These are phyloP conservation scores for Barnettozyma sucrosica DNA, from an alignment of 805 yeast genomes.

Conservation along the genomic window DNA sequence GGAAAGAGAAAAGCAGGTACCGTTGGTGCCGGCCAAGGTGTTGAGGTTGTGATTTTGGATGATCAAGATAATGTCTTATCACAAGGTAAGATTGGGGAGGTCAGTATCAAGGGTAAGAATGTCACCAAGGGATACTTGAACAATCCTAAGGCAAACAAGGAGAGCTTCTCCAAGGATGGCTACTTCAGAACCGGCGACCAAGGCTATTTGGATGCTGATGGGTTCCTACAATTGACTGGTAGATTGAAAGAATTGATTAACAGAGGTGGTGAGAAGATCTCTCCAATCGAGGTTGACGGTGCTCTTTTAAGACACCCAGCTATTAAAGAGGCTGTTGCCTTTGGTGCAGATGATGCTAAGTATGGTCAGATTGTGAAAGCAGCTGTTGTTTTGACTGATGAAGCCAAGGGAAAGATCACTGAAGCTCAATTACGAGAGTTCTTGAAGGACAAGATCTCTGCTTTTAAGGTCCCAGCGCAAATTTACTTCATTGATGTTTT, in stretches of 20 bases:
- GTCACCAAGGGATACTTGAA: constrained; percentile 70
- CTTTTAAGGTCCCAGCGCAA: constrained; percentile 56
- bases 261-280: constrained; percentile 74
- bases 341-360: constrained; percentile 60
- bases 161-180: constrained; percentile 47
- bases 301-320: constrained; percentile 53
- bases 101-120: constrained; percentile 59
- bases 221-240: constrained; percentile 58
- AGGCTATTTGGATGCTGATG: constrained; percentile 55
- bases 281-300: constrained; percentile 66
- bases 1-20: constrained; percentile 64
- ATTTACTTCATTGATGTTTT: constrained; percentile 52
- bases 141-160: constrained; percentile 65
- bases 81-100: constrained; percentile 60
- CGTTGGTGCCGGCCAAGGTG: constrained; percentile 70
- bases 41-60: constrained; percentile 52
- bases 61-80: constrained; percentile 40
- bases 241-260: constrained; percentile 69
- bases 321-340: constrained; percentile 66
- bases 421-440: constrained; percentile 42
- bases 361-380: constrained; percentile 72
- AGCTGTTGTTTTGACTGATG: constrained; percentile 49
- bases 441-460: constrained; percentile 41
- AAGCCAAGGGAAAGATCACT: constrained; percentile 26
- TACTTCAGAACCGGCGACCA: constrained; percentile 80